Evolutionary conservation across 306 rosid species (phyloP), one percentile per base, ranked within the genome.

Genomic region (Prunus armeniaca): DNA sequence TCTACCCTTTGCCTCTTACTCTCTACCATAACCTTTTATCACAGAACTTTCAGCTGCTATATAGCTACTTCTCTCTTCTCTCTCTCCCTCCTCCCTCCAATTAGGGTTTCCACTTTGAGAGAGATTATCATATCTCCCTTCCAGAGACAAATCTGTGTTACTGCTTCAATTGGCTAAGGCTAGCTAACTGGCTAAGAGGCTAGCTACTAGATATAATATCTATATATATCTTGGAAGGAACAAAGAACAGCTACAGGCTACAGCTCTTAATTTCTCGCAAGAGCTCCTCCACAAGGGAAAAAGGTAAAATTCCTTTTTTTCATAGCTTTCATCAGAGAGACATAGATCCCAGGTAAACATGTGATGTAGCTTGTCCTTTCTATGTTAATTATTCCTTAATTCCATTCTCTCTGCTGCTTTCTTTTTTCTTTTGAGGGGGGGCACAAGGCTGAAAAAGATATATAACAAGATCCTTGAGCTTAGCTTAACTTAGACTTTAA

Each of bases 91-190:
- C 38, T 15, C 78, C 69, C 46, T 58, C 45, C 50, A 81, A 69
- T 82, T 92, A 88, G 95, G 93, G 97, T 85, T 88, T 86, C 81
- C 86, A 80, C 87, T 81, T 82, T 82, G 67, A 73, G 76, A 66
- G 73, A 34, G 41, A 34, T 34, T 6, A 63, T 60, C 43, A 17
- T 60, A 64, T 70, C 58, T 67, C 77, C 68, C 78, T 55, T 65
- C 78, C 60, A 60, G 72, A 64, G 27, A 64, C 78, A 74, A 82
- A 79, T 88, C 88, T 73, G 75, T 63, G 60, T 79, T 72, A 81
- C 78, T 67, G 82, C 83, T 80, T 86, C 79, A 71, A 52, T 84
- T 86, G 81, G 75, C 83, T 75, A 81, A 88, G 85, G 78, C 79
- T 77, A 80, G 68, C 9, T 7, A 38, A 38, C 43, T 38, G 43